These are phyloP conservation scores for Discostella pseudostelligera DNA, from an alignment of 108 stramenopile species.

Conservation along the genomic window DNA sequence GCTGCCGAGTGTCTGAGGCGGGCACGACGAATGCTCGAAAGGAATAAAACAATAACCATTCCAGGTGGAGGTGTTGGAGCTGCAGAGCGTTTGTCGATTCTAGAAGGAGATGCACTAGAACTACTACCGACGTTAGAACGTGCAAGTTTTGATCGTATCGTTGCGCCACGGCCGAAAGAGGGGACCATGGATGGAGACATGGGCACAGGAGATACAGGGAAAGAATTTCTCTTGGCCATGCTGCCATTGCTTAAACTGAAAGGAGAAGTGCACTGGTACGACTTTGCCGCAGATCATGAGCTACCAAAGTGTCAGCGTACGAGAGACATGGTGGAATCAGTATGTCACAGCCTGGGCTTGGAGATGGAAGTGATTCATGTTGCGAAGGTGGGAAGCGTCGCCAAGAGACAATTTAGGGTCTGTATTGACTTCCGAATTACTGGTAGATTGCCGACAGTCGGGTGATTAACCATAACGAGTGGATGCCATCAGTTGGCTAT, in stretches of 20 bases:
- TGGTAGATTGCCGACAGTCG: background rate
- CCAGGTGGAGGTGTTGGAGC: slow-evolving; percentile 56
- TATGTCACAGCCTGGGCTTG: slow-evolving; percentile 53
- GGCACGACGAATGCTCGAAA: slow-evolving; percentile 65
- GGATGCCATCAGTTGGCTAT: too few species aligned
- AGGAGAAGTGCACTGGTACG: slow-evolving; percentile 86
- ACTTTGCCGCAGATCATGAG: slow-evolving; percentile 83
- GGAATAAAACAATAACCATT: slow-evolving; percentile 77
- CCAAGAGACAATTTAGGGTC: slow-evolving; percentile 81
- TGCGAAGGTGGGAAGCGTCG: slow-evolving; percentile 76
- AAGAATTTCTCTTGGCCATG: slow-evolving; percentile 56
- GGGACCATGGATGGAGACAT: slow-evolving; percentile 78
- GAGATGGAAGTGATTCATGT: slow-evolving; percentile 70
- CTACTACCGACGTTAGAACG: slow-evolving; percentile 51
- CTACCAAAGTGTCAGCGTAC: slow-evolving; percentile 66
- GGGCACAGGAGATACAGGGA: slow-evolving; percentile 71
- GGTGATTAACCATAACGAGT: background rate
- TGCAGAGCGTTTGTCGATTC: slow-evolving; percentile 61
- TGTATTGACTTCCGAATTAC: slow-evolving; percentile 74
- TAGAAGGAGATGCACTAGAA: slow-evolving; percentile 77
- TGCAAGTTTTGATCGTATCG: slow-evolving; percentile 64
- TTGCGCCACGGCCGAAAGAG: slow-evolving; percentile 87
- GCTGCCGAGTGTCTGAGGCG: slow-evolving; percentile 66
- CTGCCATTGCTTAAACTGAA: slow-evolving; percentile 65
- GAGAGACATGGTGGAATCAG: slow-evolving; percentile 47